These are phyloP conservation scores for Sisymbrium irio DNA, from an alignment of 345 rosid genomes.

Conservation along the genomic window DNA sequence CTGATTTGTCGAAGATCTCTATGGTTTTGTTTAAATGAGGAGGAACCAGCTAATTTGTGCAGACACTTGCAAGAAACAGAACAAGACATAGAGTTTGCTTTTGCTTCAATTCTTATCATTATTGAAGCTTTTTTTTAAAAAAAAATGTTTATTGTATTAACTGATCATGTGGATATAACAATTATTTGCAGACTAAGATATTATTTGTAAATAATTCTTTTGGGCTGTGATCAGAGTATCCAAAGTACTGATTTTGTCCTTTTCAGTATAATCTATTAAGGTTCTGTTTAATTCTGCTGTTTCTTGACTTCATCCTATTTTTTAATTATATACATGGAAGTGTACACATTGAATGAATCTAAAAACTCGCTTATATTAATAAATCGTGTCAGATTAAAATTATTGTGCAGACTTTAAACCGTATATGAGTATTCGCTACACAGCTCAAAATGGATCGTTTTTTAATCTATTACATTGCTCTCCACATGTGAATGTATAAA, in stretches of 20 bases:
- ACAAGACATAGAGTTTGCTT: constrained; percentile 21
- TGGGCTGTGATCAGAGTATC: constrained; percentile 29
- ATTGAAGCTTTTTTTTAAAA: background rate
- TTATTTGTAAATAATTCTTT: constrained; percentile 6
- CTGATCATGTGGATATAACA: constrained; percentile 37
- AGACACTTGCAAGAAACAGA: constrained; percentile 12
- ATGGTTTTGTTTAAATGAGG: constrained; percentile 30
- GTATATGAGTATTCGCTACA: background rate
- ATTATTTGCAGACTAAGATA: constrained; percentile 1
- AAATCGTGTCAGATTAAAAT: constrained; percentile 21
- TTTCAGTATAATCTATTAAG: background rate
- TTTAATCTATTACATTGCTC: background rate
- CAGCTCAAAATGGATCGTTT: constrained; percentile 10
- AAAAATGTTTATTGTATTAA: constrained; percentile 13
- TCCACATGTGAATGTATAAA: too few species aligned
- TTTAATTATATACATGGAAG: background rate
- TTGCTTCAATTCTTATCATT: constrained; percentile 12
- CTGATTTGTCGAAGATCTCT: constrained; percentile 30
- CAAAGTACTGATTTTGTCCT: constrained; percentile 24
- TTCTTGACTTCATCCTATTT: background rate
- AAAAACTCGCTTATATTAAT: background rate
- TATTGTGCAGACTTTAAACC: constrained; percentile 19
- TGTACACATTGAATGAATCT: constrained; percentile 9
- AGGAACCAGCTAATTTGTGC: constrained; percentile 12
- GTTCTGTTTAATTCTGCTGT: background rate